These are phyloP conservation scores for Penstemon newberryi DNA, from an alignment of 257 asterid genomes.

Conservation along the genomic window DNA sequence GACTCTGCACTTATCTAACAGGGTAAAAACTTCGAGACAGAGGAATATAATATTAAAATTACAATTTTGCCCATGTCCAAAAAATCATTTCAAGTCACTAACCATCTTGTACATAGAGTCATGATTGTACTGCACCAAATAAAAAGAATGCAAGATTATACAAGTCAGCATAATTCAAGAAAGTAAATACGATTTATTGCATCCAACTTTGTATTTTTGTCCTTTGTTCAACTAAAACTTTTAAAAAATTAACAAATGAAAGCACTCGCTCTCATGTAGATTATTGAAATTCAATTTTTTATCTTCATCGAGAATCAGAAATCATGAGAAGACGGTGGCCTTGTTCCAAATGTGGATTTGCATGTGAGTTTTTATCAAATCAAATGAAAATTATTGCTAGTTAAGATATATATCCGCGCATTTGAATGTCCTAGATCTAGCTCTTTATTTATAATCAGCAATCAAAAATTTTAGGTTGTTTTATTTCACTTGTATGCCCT, in stretches of 20 bases:
- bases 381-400: background rate
- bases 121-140: slow-evolving; percentile 21
- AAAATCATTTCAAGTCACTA: background rate
- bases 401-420: background rate
- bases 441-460: background rate
- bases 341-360: slow-evolving; percentile 38
- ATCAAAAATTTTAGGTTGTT: background rate
- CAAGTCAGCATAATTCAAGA: slow-evolving; percentile 18
- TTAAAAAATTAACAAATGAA: background rate
- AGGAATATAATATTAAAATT: background rate
- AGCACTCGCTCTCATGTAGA: background rate
- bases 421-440: background rate
- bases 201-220: slow-evolving; percentile 22
- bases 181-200: slow-evolving; percentile 21
- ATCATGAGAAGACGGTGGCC: slow-evolving; percentile 35
- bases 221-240: slow-evolving; percentile 10
- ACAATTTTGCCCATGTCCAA: too few species aligned
- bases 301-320: slow-evolving; percentile 10
- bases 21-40: background rate
- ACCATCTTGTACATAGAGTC: background rate
- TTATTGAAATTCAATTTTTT: slow-evolving; percentile 16
- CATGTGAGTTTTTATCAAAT: slow-evolving; percentile 31
- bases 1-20: too few species aligned
- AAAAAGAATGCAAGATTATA: slow-evolving; percentile 23
- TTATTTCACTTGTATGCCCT: too few species aligned